phyloP scores from a whole-genome alignment of 768 basidiomycete species.

The Lepiota brunneoincarnata region DNA sequence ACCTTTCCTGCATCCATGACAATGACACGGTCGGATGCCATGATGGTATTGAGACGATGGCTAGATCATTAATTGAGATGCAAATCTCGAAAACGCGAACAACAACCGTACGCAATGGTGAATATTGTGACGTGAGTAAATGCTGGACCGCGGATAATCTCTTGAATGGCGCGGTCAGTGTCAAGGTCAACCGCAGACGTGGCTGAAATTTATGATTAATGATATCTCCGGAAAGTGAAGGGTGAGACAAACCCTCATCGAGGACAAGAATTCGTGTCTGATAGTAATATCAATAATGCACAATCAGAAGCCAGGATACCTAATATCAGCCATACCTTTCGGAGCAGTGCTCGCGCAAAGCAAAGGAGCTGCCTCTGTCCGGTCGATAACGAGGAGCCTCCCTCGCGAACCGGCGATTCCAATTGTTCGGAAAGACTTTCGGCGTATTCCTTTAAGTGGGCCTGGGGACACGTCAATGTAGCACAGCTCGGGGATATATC shows the following conservation, averaged over 20 bases:
- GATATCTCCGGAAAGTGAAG: not conserved
- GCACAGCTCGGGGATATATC: not conserved
- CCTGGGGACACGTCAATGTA: constrained; percentile 30
- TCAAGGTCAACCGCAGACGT: constrained; percentile 90
- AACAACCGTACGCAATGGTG: constrained; percentile 70
- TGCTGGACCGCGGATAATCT: constrained; percentile 77
- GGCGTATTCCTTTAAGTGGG: constrained; percentile 67
- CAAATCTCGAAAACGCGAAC: not conserved
- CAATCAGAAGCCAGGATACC: not conserved
- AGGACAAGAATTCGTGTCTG: constrained; percentile 85
- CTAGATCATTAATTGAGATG: constrained; percentile 29
- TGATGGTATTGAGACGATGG: constrained; percentile 81
- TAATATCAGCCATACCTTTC: constrained; percentile 46
- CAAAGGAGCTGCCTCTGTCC: constrained; percentile 90
- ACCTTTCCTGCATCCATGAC: constrained; percentile 82
- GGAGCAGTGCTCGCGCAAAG: constrained; percentile 80
- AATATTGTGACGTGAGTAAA: constrained; percentile 81
- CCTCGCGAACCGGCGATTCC: constrained; percentile 74
- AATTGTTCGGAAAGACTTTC: constrained; percentile 63
- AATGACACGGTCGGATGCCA: constrained; percentile 76
- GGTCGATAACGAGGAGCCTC: constrained; percentile 75
- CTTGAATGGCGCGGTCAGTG: constrained; percentile 86
- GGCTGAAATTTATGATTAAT: constrained; percentile 37
- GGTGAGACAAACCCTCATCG: constrained; percentile 68
- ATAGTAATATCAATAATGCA: not conserved